Evolutionary conservation across 305 asterid genomes (phyloP), one percentile per base, ranked within the genome.

Genomic region (Fraxinus baroniana): DNA sequence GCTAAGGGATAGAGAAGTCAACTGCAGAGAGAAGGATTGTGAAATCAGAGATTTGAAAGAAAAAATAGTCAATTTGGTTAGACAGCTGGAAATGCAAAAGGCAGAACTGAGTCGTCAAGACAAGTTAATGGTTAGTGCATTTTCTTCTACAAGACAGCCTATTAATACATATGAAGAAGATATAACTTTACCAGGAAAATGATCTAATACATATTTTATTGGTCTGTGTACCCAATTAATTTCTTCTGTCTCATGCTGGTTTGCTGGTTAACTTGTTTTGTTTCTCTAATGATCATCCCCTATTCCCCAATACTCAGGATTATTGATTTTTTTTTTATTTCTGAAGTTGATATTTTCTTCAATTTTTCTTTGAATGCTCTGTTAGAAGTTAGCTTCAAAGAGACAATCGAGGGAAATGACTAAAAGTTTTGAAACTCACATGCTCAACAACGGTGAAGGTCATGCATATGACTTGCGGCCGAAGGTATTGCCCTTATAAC

Each of bases 1-100:
- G 86, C 88, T 90, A 75, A 87, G 93, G 85, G 99, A 94, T 82
- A 92, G 84, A 78, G 98, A 93, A 88, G 93, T 94, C 83, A 94
- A 93, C 76, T 91, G 95, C 85, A 87, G 97, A 86, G 99, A 94
- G 85, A 94, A 93, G 89, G 98, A 97, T 76, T 83, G 94, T 7
- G 98, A 91, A 84, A 93, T 93, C 79, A 90, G 97, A 90, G 97
- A 89, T 64, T 84, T 93, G 86, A 97, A 97, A 91, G 97, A 93
- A 82, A 96, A 96, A 84, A 88, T 96, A 30, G 92, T 96, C 80
- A 89, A 83, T 83, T 88, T 96, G 85, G 89, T 89, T 32, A 88
- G 93, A 85, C 95, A 93, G 76, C 57, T 92, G 79, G 97, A 94
- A 86, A 78, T 74, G 36, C 91, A 88, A 24, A 93, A 90, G 91